Evolutionary conservation across 225 moss, liverwort and hornwort genomes (phyloP).

Genomic region (Climacium dendroides): DNA sequence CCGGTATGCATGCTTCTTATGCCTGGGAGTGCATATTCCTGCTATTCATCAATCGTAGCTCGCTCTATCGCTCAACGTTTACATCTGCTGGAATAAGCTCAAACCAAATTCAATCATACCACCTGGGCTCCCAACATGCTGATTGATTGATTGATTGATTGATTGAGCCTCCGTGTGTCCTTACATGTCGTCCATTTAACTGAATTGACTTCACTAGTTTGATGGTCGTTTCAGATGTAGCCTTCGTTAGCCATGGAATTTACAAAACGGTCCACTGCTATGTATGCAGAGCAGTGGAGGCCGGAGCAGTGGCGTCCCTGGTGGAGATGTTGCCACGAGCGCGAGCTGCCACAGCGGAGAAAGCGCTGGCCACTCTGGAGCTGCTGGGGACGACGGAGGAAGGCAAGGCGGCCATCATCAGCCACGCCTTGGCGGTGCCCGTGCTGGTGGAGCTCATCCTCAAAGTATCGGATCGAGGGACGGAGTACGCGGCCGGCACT

Average conservation of each 20-base stretch:
- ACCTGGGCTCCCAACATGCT: not conserved
- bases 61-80: not conserved
- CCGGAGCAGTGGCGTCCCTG: slow-evolving; percentile 12
- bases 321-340: slow-evolving; percentile 27
- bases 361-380: slow-evolving; percentile 24
- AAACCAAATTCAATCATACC: not conserved
- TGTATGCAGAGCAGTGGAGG: slow-evolving; percentile 18
- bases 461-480: slow-evolving; percentile 26
- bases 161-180: not conserved
- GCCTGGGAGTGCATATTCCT: not conserved
- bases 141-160: not conserved
- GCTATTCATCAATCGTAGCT: not conserved
- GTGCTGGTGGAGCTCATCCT: slow-evolving; percentile 32
- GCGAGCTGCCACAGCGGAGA: slow-evolving; percentile 23
- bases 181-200: not conserved
- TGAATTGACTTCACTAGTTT: not conserved
- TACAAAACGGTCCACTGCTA: not conserved
- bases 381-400: slow-evolving; percentile 26
- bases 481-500: slow-evolving; percentile 33
- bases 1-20: not conserved
- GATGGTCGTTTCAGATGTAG: not conserved
- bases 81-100: not conserved
- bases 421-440: slow-evolving; percentile 24
- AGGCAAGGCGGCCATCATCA: slow-evolving; percentile 15
- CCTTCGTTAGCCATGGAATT: not conserved